Evolutionary conservation across 116 monocot genomes (phyloP).

Genomic region (Dioscorea cayenensis): DNA sequence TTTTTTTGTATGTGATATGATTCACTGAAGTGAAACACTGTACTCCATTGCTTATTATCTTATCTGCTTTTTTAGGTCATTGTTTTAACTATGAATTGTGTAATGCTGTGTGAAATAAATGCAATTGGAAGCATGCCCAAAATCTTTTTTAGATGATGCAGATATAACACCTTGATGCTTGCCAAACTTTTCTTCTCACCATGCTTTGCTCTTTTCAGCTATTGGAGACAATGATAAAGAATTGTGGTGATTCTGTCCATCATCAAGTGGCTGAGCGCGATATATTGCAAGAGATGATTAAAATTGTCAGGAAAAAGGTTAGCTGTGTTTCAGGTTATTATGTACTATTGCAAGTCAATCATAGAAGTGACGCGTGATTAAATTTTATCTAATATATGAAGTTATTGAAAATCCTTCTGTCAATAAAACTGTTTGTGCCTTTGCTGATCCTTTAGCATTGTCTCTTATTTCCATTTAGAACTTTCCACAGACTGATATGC

Average conservation of each 20-base stretch:
- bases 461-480: neutral
- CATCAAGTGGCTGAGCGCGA: slow-evolving; percentile 70
- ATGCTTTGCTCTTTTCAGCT: slow-evolving; percentile 35
- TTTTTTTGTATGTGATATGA: neutral
- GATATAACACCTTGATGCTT: neutral
- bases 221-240: slow-evolving; percentile 81
- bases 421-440: neutral
- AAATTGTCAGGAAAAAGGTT: slow-evolving; percentile 86
- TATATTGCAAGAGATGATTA: slow-evolving; percentile 78
- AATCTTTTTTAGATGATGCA: no score
- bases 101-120: no score
- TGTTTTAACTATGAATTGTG: no score
- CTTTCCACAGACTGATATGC: slow-evolving; percentile 64
- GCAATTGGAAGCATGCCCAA: no score
- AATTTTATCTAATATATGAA: no score
- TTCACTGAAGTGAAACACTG: no score
- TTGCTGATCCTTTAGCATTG: neutral
- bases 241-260: slow-evolving; percentile 85
- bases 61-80: no score
- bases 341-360: neutral
- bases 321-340: slow-evolving; percentile 1
- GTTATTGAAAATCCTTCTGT: no score
- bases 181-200: neutral
- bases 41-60: no score
- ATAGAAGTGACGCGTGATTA: no score